A percentile compares a stretch with the other conserved stretches of the same genome.
phyloP scores from a whole-genome alignment of 2,329 filamentous ascomycete genomes.

The Aspergillus fijiensis region DNA sequence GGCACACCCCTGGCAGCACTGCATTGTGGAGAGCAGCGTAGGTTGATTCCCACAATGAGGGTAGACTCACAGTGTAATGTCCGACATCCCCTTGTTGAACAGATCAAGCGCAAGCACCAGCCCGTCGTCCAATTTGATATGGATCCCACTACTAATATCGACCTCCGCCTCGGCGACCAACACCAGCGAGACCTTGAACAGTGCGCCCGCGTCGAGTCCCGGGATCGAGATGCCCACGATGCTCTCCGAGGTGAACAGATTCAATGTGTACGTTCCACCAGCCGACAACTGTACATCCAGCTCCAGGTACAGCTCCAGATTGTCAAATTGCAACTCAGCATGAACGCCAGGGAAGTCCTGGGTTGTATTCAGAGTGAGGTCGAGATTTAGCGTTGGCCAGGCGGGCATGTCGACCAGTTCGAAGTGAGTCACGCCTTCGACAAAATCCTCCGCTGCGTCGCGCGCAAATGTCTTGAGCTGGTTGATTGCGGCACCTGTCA shows the following conservation, averaged over 20 bases:
- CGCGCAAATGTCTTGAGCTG: not conserved
- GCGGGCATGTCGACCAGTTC: slow-evolving; percentile 5
- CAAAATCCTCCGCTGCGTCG: not conserved
- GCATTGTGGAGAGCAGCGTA: too few relatives aligned
- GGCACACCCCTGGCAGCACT: too few relatives aligned
- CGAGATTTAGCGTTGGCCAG: slow-evolving; percentile 9
- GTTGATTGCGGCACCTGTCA: not conserved
- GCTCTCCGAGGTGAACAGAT: slow-evolving; percentile 8
- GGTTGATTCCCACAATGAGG: too few relatives aligned
- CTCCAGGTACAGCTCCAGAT: slow-evolving; percentile 10
- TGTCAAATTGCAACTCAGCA: slow-evolving; percentile 4
- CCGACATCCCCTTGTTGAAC: slow-evolving; percentile 6
- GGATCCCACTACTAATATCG: slow-evolving; percentile 10
- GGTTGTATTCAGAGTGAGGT: slow-evolving; percentile 1
- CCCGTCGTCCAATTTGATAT: slow-evolving; percentile 9
- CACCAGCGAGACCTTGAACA: slow-evolving; percentile 9
- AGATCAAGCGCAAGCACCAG: slow-evolving; percentile 4
- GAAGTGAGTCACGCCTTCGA: not conserved
- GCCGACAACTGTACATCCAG: slow-evolving; percentile 9
- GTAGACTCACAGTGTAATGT: not conserved
- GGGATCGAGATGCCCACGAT: slow-evolving; percentile 1
- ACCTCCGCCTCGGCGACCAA: slow-evolving; percentile 9
- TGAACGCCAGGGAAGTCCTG: slow-evolving; percentile 1
- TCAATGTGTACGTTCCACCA: slow-evolving; percentile 10
- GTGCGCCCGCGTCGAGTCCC: not conserved